Conservation (phyloP, 257 asterid species). For the Plantago ovata region DNA sequence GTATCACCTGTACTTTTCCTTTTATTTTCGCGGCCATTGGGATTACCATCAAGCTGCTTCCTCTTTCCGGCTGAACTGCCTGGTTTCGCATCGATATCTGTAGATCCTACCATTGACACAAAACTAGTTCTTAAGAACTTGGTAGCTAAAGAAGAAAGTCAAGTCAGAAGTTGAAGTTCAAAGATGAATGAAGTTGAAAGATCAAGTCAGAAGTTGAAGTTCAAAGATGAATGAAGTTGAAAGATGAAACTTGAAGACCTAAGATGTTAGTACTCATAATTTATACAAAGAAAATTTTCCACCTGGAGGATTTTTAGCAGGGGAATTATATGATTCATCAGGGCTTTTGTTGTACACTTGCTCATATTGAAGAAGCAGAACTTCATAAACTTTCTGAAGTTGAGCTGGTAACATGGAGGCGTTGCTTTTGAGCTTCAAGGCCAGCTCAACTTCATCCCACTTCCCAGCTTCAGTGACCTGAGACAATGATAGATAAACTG, state of each 20-base stretch:
- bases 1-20: conserved; percentile 13
- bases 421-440: conserved; percentile 27
- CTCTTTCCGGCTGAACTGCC: conserved; percentile 33
- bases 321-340: conserved; percentile 25
- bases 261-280: not conserved
- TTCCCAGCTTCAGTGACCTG: conserved; percentile 59
- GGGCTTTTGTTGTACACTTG: conserved; percentile 48
- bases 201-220: too few species aligned
- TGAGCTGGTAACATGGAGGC: conserved; percentile 36
- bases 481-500: not conserved
- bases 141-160: not conserved
- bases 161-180: not conserved
- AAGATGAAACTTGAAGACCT: not conserved
- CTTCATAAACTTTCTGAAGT: conserved; percentile 47
- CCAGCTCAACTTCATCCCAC: conserved; percentile 65
- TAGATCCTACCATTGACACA: conserved; percentile 18
- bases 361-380: conserved; percentile 52
- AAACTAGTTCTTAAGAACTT: not conserved
- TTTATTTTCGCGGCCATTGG: conserved; percentile 19
- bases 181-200: not conserved
- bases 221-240: not conserved
- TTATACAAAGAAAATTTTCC: not conserved
- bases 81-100: conserved; percentile 13
- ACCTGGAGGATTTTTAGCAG: conserved; percentile 27
- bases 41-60: conserved; percentile 23